Conservation (phyloP, 83 land plant species). For the Larix sibirica region DNA sequence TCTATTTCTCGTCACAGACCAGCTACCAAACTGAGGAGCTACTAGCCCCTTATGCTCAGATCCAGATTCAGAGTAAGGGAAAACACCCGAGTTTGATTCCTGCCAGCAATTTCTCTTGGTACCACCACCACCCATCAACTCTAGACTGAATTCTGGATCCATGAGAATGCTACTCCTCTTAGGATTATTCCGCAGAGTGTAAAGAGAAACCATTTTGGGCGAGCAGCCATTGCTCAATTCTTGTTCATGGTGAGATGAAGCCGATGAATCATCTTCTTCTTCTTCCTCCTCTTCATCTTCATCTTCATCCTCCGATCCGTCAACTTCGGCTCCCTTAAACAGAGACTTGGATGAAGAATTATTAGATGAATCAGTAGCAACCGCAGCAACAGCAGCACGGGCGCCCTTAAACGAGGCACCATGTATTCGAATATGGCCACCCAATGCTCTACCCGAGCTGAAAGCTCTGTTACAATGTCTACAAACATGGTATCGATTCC, state of each 20-base stretch:
- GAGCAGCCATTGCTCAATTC: slow-evolving; percentile 14
- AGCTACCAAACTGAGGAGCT: neutral
- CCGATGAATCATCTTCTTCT: slow-evolving; percentile 9
- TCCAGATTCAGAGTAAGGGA: slow-evolving; percentile 12
- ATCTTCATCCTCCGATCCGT: slow-evolving; percentile 9
- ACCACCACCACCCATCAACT: neutral
- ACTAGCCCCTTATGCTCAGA: slow-evolving; percentile 2
- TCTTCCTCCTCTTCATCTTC: neutral
- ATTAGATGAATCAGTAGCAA: neutral
- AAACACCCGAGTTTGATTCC: slow-evolving; percentile 13
- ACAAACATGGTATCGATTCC: slow-evolving; percentile 46
- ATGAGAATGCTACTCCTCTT: slow-evolving; percentile 43
- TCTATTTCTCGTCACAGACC: slow-evolving; percentile 16
- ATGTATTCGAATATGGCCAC: slow-evolving; percentile 76
- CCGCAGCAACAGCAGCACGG: neutral
- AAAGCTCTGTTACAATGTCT: slow-evolving; percentile 50
- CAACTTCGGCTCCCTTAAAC: neutral
- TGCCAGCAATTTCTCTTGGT: neutral
- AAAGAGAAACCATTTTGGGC: slow-evolving; percentile 16
- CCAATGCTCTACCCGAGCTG: slow-evolving; percentile 65
- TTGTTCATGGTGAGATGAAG: neutral
- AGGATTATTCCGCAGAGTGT: slow-evolving; percentile 57
- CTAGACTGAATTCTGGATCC: slow-evolving; percentile 53
- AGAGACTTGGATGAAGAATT: neutral
- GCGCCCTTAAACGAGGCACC: slow-evolving; percentile 24